phyloP scores from a whole-genome alignment of 208 protist genomes.

The Polymyxa betae region DNA sequence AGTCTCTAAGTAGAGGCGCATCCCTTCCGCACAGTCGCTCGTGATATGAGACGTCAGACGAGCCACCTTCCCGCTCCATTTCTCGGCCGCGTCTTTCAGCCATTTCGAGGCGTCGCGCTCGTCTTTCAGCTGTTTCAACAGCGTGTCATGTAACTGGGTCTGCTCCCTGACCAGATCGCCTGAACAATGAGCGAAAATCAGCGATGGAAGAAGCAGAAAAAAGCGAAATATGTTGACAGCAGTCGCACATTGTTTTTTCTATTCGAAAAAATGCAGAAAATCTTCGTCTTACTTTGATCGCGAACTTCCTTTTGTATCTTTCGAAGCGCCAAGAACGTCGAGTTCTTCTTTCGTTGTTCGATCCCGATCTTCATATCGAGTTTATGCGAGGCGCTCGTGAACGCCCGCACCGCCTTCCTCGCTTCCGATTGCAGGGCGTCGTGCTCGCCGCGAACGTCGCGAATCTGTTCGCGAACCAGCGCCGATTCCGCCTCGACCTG shows the following conservation, averaged over 20 bases:
- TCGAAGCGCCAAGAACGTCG: background rate
- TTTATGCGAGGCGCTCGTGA: background rate
- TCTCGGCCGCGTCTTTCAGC: background rate
- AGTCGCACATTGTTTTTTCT: background rate
- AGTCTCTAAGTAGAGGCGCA: conserved; percentile 4
- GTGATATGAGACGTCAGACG: background rate
- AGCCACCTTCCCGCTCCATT: background rate
- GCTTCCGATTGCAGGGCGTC: background rate
- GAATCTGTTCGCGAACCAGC: background rate
- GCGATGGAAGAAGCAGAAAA: background rate
- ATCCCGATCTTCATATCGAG: conserved; percentile 28
- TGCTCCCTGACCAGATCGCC: background rate
- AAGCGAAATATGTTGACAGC: background rate
- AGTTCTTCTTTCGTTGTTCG: conserved; percentile 45
- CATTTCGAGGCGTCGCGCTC: background rate
- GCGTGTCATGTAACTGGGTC: background rate
- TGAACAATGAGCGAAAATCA: background rate
- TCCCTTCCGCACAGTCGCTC: background rate
- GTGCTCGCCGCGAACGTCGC: background rate
- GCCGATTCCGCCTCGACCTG: background rate
- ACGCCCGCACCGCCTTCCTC: background rate
- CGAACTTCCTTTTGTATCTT: background rate
- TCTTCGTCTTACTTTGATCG: background rate
- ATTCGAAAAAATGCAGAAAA: background rate
- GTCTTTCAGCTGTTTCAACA: background rate